A percentile compares a stretch with the other conserved stretches of the same genome.
Conservation (phyloP, 345 rosid species). For the Firmiana major region DNA sequence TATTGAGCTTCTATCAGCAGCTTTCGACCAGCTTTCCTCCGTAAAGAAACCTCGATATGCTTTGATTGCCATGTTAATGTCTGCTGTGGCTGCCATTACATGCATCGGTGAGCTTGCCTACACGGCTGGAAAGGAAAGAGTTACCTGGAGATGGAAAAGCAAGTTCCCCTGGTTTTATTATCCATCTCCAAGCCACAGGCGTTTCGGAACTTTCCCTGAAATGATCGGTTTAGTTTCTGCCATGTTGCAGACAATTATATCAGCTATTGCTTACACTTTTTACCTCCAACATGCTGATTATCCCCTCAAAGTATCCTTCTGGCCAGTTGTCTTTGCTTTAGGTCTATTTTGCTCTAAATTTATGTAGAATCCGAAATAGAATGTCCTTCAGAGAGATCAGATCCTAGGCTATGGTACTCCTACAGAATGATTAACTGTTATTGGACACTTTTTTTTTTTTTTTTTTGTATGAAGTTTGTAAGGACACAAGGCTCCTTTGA, state of each 20-base stretch:
- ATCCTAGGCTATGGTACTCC: not conserved
- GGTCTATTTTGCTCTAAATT: slow-evolving; percentile 11
- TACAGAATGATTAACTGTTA: not conserved
- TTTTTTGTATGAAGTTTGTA: too few species aligned
- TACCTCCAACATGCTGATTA: not conserved
- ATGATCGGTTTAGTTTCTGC: slow-evolving; percentile 1
- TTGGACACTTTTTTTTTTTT: not conserved
- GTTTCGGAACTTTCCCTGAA: not conserved
- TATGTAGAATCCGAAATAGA: not conserved
- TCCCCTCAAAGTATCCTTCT: slow-evolving; percentile 13
- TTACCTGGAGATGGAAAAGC: slow-evolving; percentile 8
- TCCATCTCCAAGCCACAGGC: not conserved
- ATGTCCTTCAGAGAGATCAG: not conserved
- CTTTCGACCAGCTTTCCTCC: slow-evolving; percentile 17
- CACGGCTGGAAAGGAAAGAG: slow-evolving; percentile 7
- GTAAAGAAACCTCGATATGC: not conserved
- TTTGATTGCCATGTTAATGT: slow-evolving; percentile 14
- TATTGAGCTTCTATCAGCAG: slow-evolving; percentile 12
- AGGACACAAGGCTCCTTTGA: not conserved
- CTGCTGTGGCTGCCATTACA: not conserved
- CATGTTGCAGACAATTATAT: not conserved
- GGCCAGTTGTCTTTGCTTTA: slow-evolving; percentile 18
- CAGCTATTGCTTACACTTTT: slow-evolving; percentile 10
- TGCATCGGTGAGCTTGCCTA: slow-evolving; percentile 13
- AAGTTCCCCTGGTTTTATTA: slow-evolving; percentile 16